These are phyloP conservation scores for Pseudopyrenochaeta lycopersici DNA, from an alignment of 2,329 filamentous ascomycete genomes.

Conservation along the genomic window DNA sequence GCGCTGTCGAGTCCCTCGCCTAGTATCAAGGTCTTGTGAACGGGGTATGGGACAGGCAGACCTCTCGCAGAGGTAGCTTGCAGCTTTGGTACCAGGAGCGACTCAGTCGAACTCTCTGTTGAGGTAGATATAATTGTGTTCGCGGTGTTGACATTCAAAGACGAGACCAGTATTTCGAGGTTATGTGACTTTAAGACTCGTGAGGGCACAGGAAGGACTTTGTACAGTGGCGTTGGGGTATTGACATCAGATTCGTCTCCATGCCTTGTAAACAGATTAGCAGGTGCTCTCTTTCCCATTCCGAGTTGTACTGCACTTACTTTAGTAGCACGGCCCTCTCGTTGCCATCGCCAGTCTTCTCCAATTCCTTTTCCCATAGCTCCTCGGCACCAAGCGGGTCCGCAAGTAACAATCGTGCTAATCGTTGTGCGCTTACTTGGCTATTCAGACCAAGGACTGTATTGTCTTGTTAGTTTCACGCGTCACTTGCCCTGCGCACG, in stretches of 20 bases:
- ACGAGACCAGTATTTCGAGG: conserved; percentile 69
- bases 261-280: conserved; percentile 55
- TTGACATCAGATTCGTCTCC: conserved; percentile 60
- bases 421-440: conserved; percentile 65
- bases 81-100: conserved; percentile 77
- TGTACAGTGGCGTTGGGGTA: conserved; percentile 62
- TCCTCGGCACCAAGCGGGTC: conserved; percentile 55
- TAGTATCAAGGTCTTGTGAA: conserved; percentile 82
- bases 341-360: conserved; percentile 37
- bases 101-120: conserved; percentile 64
- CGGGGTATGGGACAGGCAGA: conserved; percentile 77
- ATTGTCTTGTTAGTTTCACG: conserved; percentile 25
- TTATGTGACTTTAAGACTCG: conserved; percentile 68
- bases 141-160: conserved; percentile 57
- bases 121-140: conserved; percentile 35
- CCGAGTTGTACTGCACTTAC: conserved; percentile 30
- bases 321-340: conserved; percentile 53
- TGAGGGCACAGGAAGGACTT: conserved; percentile 71
- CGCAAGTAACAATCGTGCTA: conserved; percentile 69
- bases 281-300: neutral
- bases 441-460: conserved; percentile 62
- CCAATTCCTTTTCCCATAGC: conserved; percentile 55
- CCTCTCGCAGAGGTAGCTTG: conserved; percentile 72
- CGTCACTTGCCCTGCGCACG: neutral
- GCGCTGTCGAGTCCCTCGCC: conserved; percentile 76